Base-by-base conservation (phyloP, 345 rosid genomes). In the Eucalyptus decipiens region DNA sequence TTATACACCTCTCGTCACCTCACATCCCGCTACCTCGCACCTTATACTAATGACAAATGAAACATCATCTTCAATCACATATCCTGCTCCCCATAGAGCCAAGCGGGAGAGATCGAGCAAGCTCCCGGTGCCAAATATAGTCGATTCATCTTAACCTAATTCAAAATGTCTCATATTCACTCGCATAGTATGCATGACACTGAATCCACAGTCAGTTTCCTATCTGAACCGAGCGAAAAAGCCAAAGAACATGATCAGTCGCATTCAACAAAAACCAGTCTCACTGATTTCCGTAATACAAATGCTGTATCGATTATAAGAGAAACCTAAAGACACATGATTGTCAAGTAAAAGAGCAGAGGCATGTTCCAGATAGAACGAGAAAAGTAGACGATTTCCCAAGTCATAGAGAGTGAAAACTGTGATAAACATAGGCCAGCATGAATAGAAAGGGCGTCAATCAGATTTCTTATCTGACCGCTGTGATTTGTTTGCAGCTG, bases 401-500 rank as follows among this genome's bases (percentile, higher is more conserved):
- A 9, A 76, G 83, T 76, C 83, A 21, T 19, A 40, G 42, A 76
- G 47, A 72, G 81, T 12, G 42, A 37, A 76, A 76, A 76, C 83
- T 21, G 83, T 37, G 83, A 76, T 21, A 21, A 76, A 37, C 45
- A 37, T 37, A 37, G 83, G 83, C 83, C 15, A 37, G 45, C 45
- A 21, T 76, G 83, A 21, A 37, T 7, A 76, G 24, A 37, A 76
- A 21, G 83, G 83, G 28, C 45, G 37, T 92, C 92, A 97, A 88
- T 94, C 95, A 45, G 95, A 88, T 91, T 96, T 97, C 92, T 92
- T 89, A 10, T 92, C 93, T 13, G 92, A 24, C 12, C 89, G 45
- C 89, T 88, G 91, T 15, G 92, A 52, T 72, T 86, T 54, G 54
- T 87, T 87, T 52, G 89, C 34, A 32, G 72, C 47, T 56, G 89